Evolutionary conservation across 2,329 filamentous ascomycete species (phyloP), one percentile per base, ranked within the genome.

Genomic region (Aspergillus sp.): DNA sequence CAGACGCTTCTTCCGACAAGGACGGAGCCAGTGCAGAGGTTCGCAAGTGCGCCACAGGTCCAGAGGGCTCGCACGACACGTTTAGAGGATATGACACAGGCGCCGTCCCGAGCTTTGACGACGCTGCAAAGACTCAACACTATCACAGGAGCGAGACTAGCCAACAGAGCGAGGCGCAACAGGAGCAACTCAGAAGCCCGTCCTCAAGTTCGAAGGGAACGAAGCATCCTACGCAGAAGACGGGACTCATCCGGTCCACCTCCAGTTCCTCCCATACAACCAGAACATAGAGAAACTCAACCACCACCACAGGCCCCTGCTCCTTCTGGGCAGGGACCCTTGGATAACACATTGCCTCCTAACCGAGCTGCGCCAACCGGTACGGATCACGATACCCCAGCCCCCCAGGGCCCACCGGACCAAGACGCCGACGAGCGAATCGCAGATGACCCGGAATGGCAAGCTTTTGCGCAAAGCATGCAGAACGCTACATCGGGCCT

Each of bases 1-100:
- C 45, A 51, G 33, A 48, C 49, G 3, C 48, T 63, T 32, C 47
- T 61, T 34, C 55, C 55, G 15, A 43, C 40, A 5, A 29, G 32
- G 26, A 45, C 48, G 7, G 36, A 46, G 15, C 48, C 44, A 29
- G 16, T 27, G 22, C 40, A 35, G 12, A 35, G 35, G 3, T 24
- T 28, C 29, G 32, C 39, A n/a, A 36, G 42, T 17, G 20, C 29
- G 24, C 19, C 44, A 22, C 35, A 40, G 11, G 22, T 51, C 10
- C 45, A 37, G 20, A 40, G 47, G 34, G 43, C 51, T 12, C 45
- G 49, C 28, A 50, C 49, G 1, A 46, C 48, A 14, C 52, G 46
- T 15, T 31, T 56, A 26, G 39, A 48, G n/a, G 40, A 42, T 13
- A 39, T 40, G 35, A 40, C 38, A 4, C 41, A 48, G 15, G 33